Evolutionary conservation across 768 basidiomycete species (phyloP), one percentile per base, ranked within the genome.

Genomic region (Xerocomellus intermedius): DNA sequence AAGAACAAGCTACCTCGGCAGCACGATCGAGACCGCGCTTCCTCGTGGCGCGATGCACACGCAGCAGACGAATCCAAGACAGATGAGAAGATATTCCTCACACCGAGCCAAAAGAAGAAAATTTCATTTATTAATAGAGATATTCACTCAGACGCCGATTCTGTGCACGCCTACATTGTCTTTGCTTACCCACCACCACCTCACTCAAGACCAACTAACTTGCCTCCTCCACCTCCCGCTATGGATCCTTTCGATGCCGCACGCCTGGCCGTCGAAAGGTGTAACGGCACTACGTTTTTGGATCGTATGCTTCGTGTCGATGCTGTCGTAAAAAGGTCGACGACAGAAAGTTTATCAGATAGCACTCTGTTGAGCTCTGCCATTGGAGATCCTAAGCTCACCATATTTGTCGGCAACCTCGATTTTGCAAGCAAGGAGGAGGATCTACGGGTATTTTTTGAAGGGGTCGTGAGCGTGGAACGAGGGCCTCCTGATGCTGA

Each of bases 91-190:
- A 76, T 76, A 36, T 91, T 82, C 69, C 80, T 97, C 48, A 91
- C 83, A 8, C 80, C 91, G 0, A 80, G 79, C 48, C 90, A 97
- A 72, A 98, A 96, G 77, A 91, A 95, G 74, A 90, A 87, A 59
- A 84, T 98, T 50, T 91, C 94, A 0, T 97, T 94, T 70, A 97
- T 98, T 69, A 91, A 94, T 66, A 86, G 86, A 50, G 92, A 96
- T 62, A 84, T 98, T 65, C 94, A 98, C 72, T 76, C 85, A 2
- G 79, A 82, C 33, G 86, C 87, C 5, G 84, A 84, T 61, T 79
- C 83, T 17, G 82, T 91, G 55, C 91, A 94, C 65, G 91, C 92
- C 1, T 99, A 99, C 69, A 73, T 96, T 44, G 93, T 98, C 19
- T 94, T 98, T 69, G 91, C 91, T 1, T 84, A 94, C 64, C 79